Evolutionary conservation across 352 stramenopile genomes (phyloP), one percentile per base, ranked within the genome.

Genomic region (Elongisporangium undulatum): DNA sequence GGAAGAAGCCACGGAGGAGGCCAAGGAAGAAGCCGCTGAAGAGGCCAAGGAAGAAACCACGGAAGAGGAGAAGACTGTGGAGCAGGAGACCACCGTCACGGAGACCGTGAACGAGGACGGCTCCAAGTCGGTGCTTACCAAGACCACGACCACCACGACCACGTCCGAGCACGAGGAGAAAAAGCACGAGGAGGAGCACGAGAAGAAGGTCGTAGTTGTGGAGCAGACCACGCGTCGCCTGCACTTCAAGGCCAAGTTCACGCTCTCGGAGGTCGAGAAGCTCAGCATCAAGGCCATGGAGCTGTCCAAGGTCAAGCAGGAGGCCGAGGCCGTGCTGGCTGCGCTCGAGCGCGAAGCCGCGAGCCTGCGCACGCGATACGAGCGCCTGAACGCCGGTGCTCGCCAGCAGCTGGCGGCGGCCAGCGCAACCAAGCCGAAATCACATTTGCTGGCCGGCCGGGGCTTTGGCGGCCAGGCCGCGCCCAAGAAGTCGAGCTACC

Each of bases 261-360:
- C 66, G 55, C 62, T 95, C 54, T 93, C 83, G 51, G 78, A 93
- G 58, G 79, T 86, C 49, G 83, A 93, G 67, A 76, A 85, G 67
- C 68, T 95, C 24, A 91, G 72, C 61, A 74, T 84, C 58, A 75
- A 84, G 52, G 83, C 84, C 22, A 79, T 93, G 39, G 67, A 68
- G 23, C 69, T 95, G 38, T 87, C 83, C 49, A 89, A 88, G 69
- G 75, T 87, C 65, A 95, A 95, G 67, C 77, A 90, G 63, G 85
- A 93, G 54, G 77, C 79, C 20, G 85, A 92, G 59, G 75, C 82
- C 10, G 64, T 70, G 48, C 67, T 93, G 17, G 66, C 74, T 41
- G 57, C 82, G 55, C 64, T 92, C 53, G 85, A 95, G 62, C 82
- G 81, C 21, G 85, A 95, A 64, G 80, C 82, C 58, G 72, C 74